Conservation (phyloP, 2,329 filamentous ascomycete genomes). For the Alternaria metachromatica region DNA sequence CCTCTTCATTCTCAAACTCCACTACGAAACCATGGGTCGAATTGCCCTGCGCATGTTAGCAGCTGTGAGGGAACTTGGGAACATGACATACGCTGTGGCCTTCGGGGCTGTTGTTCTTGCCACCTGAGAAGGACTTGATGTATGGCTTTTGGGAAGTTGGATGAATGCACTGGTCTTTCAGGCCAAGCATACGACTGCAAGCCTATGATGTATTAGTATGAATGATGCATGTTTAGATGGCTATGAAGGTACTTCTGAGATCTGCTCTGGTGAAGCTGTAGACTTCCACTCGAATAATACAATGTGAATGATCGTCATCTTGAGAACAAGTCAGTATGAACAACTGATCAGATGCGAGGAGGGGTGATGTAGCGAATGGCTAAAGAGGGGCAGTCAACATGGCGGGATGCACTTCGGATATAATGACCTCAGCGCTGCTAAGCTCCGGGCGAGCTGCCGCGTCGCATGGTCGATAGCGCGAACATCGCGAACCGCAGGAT, state of each 20-base stretch:
- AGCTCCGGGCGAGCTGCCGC: slow-evolving; percentile 27
- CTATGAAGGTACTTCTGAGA: slow-evolving; percentile 59
- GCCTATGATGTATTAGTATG: slow-evolving; percentile 50
- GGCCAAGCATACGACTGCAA: slow-evolving; percentile 62
- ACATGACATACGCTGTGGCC: slow-evolving; percentile 54
- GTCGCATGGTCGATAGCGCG: slow-evolving; percentile 5
- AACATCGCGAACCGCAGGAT: slow-evolving; percentile 3
- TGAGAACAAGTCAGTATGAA: not conserved
- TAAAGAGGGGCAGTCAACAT: slow-evolving; percentile 1
- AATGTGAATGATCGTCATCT: slow-evolving; percentile 71
- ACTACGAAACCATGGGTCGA: slow-evolving; percentile 74
- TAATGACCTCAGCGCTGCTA: slow-evolving; percentile 31
- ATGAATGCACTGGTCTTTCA: slow-evolving; percentile 66
- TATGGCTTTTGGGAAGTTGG: slow-evolving; percentile 66
- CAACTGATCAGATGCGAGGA: not conserved
- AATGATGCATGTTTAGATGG: not conserved
- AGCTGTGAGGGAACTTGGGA: not conserved
- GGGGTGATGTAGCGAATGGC: not conserved
- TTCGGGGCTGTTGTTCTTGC: slow-evolving; percentile 68
- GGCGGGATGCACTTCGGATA: slow-evolving; percentile 12
- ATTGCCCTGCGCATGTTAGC: slow-evolving; percentile 54
- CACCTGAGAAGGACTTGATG: slow-evolving; percentile 64
- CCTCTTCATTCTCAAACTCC: slow-evolving; percentile 68
- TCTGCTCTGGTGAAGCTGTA: slow-evolving; percentile 54
- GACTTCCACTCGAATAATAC: slow-evolving; percentile 72